Evolutionary conservation across 257 asterid genomes (phyloP).

Genomic region (Gynochthodes officinalis): DNA sequence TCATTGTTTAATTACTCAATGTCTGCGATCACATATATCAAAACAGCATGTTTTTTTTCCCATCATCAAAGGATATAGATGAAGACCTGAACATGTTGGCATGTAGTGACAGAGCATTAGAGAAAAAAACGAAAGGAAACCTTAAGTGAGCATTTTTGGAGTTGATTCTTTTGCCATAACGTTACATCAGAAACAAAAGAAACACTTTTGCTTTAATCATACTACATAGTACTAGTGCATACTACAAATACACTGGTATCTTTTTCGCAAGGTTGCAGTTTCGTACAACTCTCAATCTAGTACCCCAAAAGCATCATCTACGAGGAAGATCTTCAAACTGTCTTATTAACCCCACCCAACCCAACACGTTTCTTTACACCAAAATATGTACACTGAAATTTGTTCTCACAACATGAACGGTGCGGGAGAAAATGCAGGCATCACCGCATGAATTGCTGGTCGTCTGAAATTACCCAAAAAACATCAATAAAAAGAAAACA

Average conservation of each 20-base stretch:
- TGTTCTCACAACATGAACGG: constrained; percentile 56
- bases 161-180: background rate
- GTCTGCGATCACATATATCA: too few species aligned
- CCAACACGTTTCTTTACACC: background rate
- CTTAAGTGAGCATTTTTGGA: too few species aligned
- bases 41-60: too few species aligned
- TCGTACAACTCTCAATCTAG: background rate
- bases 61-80: too few species aligned
- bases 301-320: background rate
- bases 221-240: too few species aligned
- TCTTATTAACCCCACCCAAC: background rate
- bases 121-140: too few species aligned
- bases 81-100: too few species aligned
- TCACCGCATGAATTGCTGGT: constrained; percentile 18
- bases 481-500: too few species aligned
- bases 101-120: too few species aligned
- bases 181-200: background rate
- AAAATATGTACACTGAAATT: background rate
- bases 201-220: background rate
- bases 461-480: constrained; percentile 35
- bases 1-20: too few species aligned
- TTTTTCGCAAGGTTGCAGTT: background rate
- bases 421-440: constrained; percentile 44
- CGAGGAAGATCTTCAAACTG: background rate
- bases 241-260: too few species aligned